phyloP scores from a whole-genome alignment of 2,329 filamentous ascomycete species.

The Ceratocystis eucalypticola region DNA sequence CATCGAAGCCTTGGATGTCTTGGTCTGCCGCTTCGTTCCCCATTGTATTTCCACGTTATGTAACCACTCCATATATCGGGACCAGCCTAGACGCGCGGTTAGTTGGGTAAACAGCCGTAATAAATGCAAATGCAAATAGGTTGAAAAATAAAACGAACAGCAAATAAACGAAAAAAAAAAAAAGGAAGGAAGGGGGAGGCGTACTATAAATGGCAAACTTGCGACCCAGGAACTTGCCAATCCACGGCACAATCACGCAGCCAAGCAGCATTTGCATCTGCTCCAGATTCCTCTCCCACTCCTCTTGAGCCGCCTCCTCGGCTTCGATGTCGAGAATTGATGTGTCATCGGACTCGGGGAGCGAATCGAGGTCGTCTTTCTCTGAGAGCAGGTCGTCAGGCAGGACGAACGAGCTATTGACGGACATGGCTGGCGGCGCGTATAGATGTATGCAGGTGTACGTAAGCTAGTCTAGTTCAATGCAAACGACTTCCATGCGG shows the following conservation, averaged over 20 bases:
- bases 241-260: conserved; percentile 87
- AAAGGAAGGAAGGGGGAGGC: conserved; percentile 23
- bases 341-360: conserved; percentile 41
- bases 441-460: too few relatives aligned
- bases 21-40: conserved; percentile 50
- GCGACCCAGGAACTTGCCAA: conserved; percentile 87
- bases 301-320: conserved; percentile 74
- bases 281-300: conserved; percentile 90
- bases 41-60: conserved; percentile 61
- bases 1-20: conserved; percentile 39
- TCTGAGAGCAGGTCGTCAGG: conserved; percentile 35
- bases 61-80: conserved; percentile 83
- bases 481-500: too few relatives aligned
- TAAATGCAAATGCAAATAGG: not conserved
- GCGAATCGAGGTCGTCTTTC: conserved; percentile 47
- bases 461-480: too few relatives aligned
- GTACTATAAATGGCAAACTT: conserved; percentile 94
- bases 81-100: conserved; percentile 54
- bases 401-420: conserved; percentile 39
- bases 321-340: conserved; percentile 39
- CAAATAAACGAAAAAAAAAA: too few relatives aligned
- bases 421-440: conserved; percentile 19
- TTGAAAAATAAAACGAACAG: not conserved
- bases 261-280: conserved; percentile 85
- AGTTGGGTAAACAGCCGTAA: not conserved